Conservation (phyloP, 2,329 filamentous ascomycete species). For the Ophiostoma piceae region DNA sequence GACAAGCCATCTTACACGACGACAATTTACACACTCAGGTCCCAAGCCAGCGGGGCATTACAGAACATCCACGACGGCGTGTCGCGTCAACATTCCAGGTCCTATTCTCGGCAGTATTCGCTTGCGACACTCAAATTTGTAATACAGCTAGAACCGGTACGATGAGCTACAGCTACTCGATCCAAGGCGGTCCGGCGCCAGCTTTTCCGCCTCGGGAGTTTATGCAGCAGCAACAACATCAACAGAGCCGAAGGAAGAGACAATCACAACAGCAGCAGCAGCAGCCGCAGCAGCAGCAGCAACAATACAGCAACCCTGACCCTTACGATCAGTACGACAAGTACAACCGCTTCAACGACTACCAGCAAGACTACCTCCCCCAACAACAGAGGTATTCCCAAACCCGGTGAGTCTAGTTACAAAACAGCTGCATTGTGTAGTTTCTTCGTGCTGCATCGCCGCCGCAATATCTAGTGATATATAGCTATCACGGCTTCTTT, state of each 20-base stretch:
- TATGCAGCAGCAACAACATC: constrained; percentile 30
- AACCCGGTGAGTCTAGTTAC: neutral
- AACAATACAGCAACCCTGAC: constrained; percentile 20
- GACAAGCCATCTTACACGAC: neutral
- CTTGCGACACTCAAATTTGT: neutral
- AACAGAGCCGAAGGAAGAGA: constrained; percentile 21
- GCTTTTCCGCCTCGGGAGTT: constrained; percentile 33
- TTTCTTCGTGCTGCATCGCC: neutral
- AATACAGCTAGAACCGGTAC: constrained; percentile 13
- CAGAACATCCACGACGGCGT: neutral
- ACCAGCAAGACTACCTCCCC: constrained; percentile 12
- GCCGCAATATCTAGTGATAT: neutral
- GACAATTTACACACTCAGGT: neutral
- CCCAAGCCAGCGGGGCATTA: neutral
- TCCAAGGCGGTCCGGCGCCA: constrained; percentile 36
- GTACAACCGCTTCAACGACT: constrained; percentile 22
- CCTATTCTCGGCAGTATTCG: neutral
- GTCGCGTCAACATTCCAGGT: neutral
- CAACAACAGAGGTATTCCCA: constrained; percentile 14
- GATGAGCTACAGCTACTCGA: constrained; percentile 36
- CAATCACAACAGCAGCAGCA: constrained; percentile 30
- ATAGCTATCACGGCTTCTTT: neutral
- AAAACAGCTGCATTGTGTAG: neutral
- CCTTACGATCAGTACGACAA: constrained; percentile 16
- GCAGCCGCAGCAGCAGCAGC: constrained; percentile 31